Percentiles rank a stretch among this genome's conserved stretches.
Conservation (phyloP, 345 rosid species). For the Salix dunnii region DNA sequence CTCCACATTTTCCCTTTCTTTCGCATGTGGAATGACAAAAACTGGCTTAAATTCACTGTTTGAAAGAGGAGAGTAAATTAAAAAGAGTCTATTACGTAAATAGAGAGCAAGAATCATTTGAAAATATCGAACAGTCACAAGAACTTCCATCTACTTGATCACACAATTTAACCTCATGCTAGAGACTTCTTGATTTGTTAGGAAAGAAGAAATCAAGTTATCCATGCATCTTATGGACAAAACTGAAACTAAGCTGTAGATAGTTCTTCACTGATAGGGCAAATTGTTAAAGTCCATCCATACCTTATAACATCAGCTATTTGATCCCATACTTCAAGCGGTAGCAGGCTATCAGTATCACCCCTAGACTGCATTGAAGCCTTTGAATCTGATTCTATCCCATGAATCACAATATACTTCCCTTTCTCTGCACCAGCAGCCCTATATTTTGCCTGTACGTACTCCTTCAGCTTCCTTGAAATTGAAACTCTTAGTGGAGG, state of each 20-base stretch:
- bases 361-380: slow-evolving; percentile 93
- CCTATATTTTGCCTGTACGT: slow-evolving; percentile 63
- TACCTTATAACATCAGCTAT: slow-evolving; percentile 61
- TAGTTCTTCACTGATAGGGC: too few relatives aligned
- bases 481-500: slow-evolving; percentile 68
- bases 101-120: too few relatives aligned
- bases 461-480: slow-evolving; percentile 74
- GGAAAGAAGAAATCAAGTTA: not conserved
- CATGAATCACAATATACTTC: slow-evolving; percentile 81
- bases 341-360: slow-evolving; percentile 76
- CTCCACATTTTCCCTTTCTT: slow-evolving; percentile 80
- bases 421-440: slow-evolving; percentile 72
- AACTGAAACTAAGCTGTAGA: too few relatives aligned
- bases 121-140: too few relatives aligned
- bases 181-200: not conserved
- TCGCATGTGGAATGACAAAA: slow-evolving; percentile 90
- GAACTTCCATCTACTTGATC: too few relatives aligned
- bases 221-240: too few relatives aligned
- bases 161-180: too few relatives aligned
- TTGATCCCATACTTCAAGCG: slow-evolving; percentile 63
- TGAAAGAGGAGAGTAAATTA: not conserved
- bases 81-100: not conserved
- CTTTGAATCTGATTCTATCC: slow-evolving; percentile 89
- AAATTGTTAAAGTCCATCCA: not conserved
- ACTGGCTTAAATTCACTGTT: slow-evolving; percentile 68